Conservation (phyloP, 306 rosid species). For the Luffa acutangula region DNA sequence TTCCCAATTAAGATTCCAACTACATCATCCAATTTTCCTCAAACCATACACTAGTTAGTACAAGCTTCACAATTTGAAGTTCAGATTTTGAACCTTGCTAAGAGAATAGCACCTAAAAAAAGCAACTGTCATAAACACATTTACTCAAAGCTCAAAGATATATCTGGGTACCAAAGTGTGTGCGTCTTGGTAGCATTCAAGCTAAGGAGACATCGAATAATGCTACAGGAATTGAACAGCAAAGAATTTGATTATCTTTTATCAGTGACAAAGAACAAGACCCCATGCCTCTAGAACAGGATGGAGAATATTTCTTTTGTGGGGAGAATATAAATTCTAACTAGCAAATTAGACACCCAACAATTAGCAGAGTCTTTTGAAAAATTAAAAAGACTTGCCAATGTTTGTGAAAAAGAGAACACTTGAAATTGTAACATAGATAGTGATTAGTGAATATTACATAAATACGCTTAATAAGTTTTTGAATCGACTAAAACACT, state of each 20-base stretch:
- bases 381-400: not conserved
- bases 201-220: not conserved
- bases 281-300: not conserved
- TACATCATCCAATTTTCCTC: not conserved
- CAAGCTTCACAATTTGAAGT: not conserved
- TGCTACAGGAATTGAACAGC: not conserved
- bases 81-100: not conserved
- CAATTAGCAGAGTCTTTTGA: not conserved
- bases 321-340: not conserved
- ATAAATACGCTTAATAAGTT: not conserved
- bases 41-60: not conserved
- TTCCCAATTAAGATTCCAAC: not conserved
- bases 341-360: not conserved
- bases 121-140: not conserved
- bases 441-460: no score
- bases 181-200: not conserved
- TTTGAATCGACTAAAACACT: not conserved
- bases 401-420: not conserved
- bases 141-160: not conserved
- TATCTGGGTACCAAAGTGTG: not conserved
- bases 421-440: not conserved
- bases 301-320: not conserved
- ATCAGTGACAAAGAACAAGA: not conserved
- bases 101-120: not conserved
- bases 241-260: not conserved